Base-by-base conservation (phyloP, 73 alveolate species). In the Tetrahymena elliotti region DNA sequence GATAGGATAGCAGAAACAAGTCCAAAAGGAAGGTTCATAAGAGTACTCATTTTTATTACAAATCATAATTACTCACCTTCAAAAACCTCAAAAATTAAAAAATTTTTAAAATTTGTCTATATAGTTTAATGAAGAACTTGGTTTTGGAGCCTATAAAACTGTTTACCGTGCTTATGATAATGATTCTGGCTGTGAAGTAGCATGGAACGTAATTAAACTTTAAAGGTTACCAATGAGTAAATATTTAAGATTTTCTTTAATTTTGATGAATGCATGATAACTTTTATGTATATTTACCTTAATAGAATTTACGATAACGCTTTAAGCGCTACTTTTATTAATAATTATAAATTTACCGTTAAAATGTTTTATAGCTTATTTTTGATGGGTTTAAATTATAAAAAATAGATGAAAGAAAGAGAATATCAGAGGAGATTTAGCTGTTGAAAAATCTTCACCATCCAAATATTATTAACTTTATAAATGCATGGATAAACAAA, bases 131-230 rank as follows among this genome's bases (percentile, higher is more conserved):
- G 99, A 99, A 93, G 97, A 96, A 93, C 97, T 99, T 40, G 99
- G 99, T 20, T 93, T 98, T 37, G 99, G 99, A 1, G 99, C 99
- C 11, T 99, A 98, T 96, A 99, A 99, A 97, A 96, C 98, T 37
- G 99, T 99, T 22, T 98, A 96, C 96, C 96, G 98, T 93, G 99
- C 99, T 20, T 96, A 97, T 38, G 99, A 99, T 95, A 97, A 98
- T 31, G 99, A 99, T 35, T 97, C 99, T 33, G 99, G 99, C 4
- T 94, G 99, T 35, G 99, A 99, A 94, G 98, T 99, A 0, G 99
- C 99, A 22, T 99, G 99, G 99, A 99, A 98, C 97, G 98, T 98
- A 1, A 97, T 99, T 93, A 96, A 98, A 84, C 92, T 99, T 41
- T 96, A 98, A 93, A 95, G 97, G 27, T 92, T 98, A 34, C 99